Evolutionary conservation across 2,329 filamentous ascomycete genomes (phyloP).

Genomic region (Calonectria hawksworthii): DNA sequence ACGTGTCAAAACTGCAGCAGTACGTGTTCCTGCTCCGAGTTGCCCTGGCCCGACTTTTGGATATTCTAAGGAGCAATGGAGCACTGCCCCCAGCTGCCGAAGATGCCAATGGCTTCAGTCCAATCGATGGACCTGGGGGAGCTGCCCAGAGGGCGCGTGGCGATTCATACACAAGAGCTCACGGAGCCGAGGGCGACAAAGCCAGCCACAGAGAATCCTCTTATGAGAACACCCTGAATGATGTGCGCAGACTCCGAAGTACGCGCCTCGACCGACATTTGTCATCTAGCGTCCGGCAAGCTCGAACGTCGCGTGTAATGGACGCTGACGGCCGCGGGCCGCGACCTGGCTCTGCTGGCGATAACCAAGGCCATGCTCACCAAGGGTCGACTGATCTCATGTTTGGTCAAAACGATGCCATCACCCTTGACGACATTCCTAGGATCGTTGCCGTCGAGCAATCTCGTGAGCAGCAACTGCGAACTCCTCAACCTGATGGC

Average conservation of each 20-base stretch:
- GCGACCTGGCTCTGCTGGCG: conserved; percentile 81
- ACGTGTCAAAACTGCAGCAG: conserved; percentile 89
- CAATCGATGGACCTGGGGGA: conserved; percentile 62
- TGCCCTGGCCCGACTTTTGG: conserved; percentile 88
- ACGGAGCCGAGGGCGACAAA: conserved; percentile 67
- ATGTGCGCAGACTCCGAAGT: conserved; percentile 91
- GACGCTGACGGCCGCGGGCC: conserved; percentile 75
- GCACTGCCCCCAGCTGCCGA: conserved; percentile 83
- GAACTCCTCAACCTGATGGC: conserved; percentile 49
- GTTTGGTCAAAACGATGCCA: conserved; percentile 89
- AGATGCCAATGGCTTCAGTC: conserved; percentile 61
- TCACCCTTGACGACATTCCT: conserved; percentile 96
- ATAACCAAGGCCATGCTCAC: conserved; percentile 57
- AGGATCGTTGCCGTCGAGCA: conserved; percentile 96
- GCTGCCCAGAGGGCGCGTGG: conserved; percentile 69
- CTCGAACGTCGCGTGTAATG: conserved; percentile 91
- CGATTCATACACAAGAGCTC: conserved; percentile 81
- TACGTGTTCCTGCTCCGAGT: conserved; percentile 95
- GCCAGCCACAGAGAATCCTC: conserved; percentile 79
- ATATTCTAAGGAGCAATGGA: conserved; percentile 87
- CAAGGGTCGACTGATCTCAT: conserved; percentile 80
- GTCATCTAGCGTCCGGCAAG: conserved; percentile 92
- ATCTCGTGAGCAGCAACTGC: conserved; percentile 89
- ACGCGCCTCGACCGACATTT: conserved; percentile 95
- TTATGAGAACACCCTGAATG: conserved; percentile 95